Evolutionary conservation across 352 stramenopile species (phyloP).

Genomic region (Phytophthora melonis): DNA sequence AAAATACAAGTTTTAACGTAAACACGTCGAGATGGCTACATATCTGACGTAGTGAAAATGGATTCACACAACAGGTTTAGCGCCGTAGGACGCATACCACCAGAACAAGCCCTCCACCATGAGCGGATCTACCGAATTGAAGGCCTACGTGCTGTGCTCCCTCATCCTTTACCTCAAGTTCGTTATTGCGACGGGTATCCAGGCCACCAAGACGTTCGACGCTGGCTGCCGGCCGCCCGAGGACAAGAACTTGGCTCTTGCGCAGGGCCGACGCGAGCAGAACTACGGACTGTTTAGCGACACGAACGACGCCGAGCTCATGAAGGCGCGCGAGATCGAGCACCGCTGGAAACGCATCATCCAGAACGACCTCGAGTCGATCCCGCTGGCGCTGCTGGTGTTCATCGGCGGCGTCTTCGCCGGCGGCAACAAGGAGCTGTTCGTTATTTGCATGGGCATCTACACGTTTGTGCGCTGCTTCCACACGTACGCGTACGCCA

Average conservation of each 20-base stretch:
- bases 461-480: slow-evolving; percentile 56
- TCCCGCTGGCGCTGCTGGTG: slow-evolving; percentile 49
- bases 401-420: slow-evolving; percentile 41
- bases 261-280: slow-evolving; percentile 40
- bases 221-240: slow-evolving; percentile 44
- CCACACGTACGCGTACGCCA: slow-evolving; percentile 63
- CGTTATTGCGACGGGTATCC: slow-evolving; percentile 39
- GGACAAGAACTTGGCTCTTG: slow-evolving; percentile 47
- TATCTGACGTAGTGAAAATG: slow-evolving; percentile 3
- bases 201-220: slow-evolving; percentile 53
- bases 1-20: slow-evolving; percentile 30
- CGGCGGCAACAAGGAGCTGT: slow-evolving; percentile 45
- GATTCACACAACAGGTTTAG: slow-evolving; percentile 9
- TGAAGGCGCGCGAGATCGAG: slow-evolving; percentile 47
- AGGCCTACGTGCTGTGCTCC: slow-evolving; percentile 45
- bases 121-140: slow-evolving; percentile 37
- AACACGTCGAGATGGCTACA: slow-evolving; percentile 24
- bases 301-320: slow-evolving; percentile 29
- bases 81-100: neutral
- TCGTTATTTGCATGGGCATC: slow-evolving; percentile 26
- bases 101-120: slow-evolving; percentile 10
- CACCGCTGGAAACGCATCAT: slow-evolving; percentile 57
- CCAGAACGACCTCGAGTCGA: slow-evolving; percentile 61
- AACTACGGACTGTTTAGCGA: slow-evolving; percentile 45
- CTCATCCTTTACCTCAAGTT: slow-evolving; percentile 57